Evolutionary conservation across 495 filamentous ascomycete genomes (phyloP).

Genomic region (Talaromyces nanjingensis): DNA sequence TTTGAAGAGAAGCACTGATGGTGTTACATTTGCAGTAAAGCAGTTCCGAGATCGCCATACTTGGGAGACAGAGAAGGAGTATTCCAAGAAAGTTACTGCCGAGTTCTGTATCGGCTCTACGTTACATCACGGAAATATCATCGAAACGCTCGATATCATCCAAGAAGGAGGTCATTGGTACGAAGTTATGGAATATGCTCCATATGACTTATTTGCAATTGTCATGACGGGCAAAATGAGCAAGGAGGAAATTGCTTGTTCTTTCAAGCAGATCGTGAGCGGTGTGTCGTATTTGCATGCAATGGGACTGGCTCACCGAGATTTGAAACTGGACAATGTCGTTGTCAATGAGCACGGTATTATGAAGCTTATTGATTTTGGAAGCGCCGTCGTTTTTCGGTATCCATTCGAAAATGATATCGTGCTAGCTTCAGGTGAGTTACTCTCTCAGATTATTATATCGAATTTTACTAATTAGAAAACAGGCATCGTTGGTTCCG

Average conservation of each 20-base stretch:
- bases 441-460: neutral
- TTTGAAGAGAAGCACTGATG: constrained; percentile 86
- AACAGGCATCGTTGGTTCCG: constrained; percentile 90
- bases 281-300: constrained; percentile 97
- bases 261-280: constrained; percentile 88
- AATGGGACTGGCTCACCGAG: constrained; percentile 92
- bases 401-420: constrained; percentile 96
- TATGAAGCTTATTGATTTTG: constrained; percentile 99
- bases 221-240: constrained; percentile 99
- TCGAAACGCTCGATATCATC: constrained; percentile 95
- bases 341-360: constrained; percentile 97
- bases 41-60: constrained; percentile 90
- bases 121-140: constrained; percentile 95
- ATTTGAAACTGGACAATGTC: constrained; percentile 97
- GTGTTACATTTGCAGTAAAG: constrained; percentile 93
- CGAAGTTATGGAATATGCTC: constrained; percentile 99
- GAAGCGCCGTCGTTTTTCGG: constrained; percentile 90
- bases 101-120: constrained; percentile 99
- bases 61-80: constrained; percentile 90
- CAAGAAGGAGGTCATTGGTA: constrained; percentile 95
- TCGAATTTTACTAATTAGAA: constrained; percentile 8
- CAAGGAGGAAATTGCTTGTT: constrained; percentile 82
- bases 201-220: constrained; percentile 92
- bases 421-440: constrained; percentile 76
- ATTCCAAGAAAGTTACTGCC: constrained; percentile 98